phyloP scores from a whole-genome alignment of 441 rosid species.

The Gossypium trilobum region DNA sequence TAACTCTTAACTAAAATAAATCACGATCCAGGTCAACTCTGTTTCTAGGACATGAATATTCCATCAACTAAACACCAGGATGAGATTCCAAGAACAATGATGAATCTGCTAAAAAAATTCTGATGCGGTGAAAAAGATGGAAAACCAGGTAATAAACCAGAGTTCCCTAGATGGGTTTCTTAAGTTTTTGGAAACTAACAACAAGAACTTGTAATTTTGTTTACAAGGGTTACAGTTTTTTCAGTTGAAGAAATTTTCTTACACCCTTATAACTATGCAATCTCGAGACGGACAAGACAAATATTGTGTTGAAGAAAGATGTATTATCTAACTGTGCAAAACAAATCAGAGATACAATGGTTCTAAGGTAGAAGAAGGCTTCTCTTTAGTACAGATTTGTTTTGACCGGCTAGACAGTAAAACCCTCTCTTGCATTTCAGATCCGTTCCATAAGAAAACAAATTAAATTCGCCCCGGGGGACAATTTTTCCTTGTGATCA shows the following conservation, averaged over 20 bases:
- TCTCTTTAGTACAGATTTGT: neutral
- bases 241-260: neutral
- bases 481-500: neutral
- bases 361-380: neutral
- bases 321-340: neutral
- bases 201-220: neutral
- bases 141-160: slow-evolving; percentile 7
- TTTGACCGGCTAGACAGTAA: slow-evolving; percentile 13
- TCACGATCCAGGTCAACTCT: neutral
- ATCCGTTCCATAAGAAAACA: neutral
- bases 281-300: neutral
- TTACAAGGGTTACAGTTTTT: neutral
- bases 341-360: neutral
- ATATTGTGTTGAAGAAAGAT: neutral
- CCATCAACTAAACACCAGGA: neutral
- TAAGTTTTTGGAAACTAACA: neutral
- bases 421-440: neutral
- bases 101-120: neutral
- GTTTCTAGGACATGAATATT: slow-evolving; percentile 10
- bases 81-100: neutral
- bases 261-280: neutral
- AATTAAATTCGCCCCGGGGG: neutral
- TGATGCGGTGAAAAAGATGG: neutral
- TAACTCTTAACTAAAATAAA: slow-evolving; percentile 16
- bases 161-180: slow-evolving; percentile 10